Conservation (phyloP, 305 asterid genomes). For the Rubia tinctorum region DNA sequence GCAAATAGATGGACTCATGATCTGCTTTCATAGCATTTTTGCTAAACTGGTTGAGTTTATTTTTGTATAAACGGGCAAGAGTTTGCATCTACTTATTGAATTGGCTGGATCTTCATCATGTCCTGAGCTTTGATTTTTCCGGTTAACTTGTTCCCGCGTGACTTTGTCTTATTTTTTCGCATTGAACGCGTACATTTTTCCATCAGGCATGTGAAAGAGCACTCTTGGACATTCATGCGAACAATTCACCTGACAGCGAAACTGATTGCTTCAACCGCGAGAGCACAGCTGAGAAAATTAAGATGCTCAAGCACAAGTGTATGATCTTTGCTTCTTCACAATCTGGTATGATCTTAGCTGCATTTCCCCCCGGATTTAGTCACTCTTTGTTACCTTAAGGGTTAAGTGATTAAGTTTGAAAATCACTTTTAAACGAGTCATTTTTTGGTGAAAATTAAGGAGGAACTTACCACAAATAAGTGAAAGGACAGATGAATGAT, state of each 20-base stretch:
- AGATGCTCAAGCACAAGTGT: constrained; percentile 51
- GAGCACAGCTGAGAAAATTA: constrained; percentile 42
- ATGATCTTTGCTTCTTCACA: constrained; percentile 47
- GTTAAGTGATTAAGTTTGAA: not conserved
- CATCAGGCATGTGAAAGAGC: constrained; percentile 80
- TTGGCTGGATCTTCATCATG: not conserved
- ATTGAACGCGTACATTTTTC: not conserved
- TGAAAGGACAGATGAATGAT: not conserved
- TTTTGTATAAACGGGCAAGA: not conserved
- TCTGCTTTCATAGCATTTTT: constrained; percentile 1
- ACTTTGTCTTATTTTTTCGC: not conserved
- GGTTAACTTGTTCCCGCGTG: not conserved
- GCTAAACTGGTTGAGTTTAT: not conserved
- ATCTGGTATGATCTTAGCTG: constrained; percentile 46
- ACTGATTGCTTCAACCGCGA: constrained; percentile 21
- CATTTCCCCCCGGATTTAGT: not conserved
- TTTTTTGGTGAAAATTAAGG: not conserved
- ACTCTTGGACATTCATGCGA: constrained; percentile 29
- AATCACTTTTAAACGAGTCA: not conserved
- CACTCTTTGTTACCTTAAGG: not conserved
- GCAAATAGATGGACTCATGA: not conserved
- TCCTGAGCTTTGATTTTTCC: not conserved
- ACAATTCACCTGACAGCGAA: constrained; percentile 23
- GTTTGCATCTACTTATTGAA: not conserved
- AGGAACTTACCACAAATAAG: not conserved